Conservation (phyloP, 2,329 filamentous ascomycete genomes). For the Fusarium sp. region DNA sequence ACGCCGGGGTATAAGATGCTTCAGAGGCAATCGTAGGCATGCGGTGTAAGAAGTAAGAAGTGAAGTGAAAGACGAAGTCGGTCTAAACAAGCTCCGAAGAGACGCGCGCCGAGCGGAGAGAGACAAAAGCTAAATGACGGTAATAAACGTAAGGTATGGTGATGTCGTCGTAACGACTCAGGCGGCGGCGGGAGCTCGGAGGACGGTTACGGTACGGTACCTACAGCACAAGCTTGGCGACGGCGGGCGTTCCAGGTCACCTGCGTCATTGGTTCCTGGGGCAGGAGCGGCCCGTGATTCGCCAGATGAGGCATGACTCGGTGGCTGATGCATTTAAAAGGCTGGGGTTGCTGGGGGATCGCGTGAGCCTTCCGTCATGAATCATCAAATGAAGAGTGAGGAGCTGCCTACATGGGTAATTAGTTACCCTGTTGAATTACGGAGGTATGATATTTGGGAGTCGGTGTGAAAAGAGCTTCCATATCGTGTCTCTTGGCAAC, state of each 20-base stretch:
- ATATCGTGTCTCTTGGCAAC: not conserved
- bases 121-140: constrained; percentile 23
- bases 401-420: not conserved
- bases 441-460: not conserved
- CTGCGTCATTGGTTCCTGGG: constrained; percentile 38
- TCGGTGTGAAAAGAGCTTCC: not conserved
- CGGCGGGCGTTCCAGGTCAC: constrained; percentile 31
- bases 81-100: constrained; percentile 16
- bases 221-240: constrained; percentile 15
- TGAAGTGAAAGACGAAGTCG: not conserved
- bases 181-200: constrained; percentile 28
- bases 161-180: constrained; percentile 27
- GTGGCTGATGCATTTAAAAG: constrained; percentile 17
- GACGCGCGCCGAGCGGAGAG: constrained; percentile 15
- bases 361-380: constrained; percentile 27
- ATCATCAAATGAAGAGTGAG: constrained; percentile 19
- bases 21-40: constrained; percentile 28
- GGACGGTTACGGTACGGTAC: constrained; percentile 9
- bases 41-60: constrained; percentile 8
- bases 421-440: not conserved
- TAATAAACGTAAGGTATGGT: constrained; percentile 23
- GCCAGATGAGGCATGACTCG: constrained; percentile 9
- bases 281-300: constrained; percentile 22
- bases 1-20: constrained; percentile 17
- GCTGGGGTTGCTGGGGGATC: constrained; percentile 27